These are phyloP conservation scores for Sarocladium oryzae DNA, from an alignment of 2,329 filamentous ascomycete genomes.

Conservation along the genomic window DNA sequence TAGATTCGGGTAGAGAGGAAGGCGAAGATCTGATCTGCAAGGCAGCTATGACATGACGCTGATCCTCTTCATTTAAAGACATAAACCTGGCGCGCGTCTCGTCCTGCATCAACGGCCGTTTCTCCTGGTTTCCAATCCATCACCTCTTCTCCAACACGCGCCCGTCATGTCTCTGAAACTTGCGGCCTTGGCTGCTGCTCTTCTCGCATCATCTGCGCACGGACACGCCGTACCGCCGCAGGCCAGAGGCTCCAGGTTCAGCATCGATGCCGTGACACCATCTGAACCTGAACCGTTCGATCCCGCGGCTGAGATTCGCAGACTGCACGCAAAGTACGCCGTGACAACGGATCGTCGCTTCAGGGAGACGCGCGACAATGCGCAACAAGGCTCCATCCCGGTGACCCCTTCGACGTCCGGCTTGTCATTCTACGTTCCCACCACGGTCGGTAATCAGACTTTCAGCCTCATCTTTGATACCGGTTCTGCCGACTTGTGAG, in stretches of 20 bases:
- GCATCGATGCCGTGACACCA: not conserved
- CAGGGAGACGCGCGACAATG: not conserved
- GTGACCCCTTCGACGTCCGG: not conserved
- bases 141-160: not conserved
- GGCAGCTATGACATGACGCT: too few relatives aligned
- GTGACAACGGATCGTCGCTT: too few relatives aligned
- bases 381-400: not conserved
- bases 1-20: too few relatives aligned
- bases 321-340: not conserved
- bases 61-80: too few relatives aligned
- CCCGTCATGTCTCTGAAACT: not conserved
- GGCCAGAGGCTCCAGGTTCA: not conserved
- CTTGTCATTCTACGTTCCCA: not conserved
- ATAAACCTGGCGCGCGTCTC: too few relatives aligned
- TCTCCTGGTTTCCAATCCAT: too few relatives aligned
- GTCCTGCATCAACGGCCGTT: not conserved
- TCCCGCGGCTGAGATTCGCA: not conserved
- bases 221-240: not conserved
- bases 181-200: not conserved
- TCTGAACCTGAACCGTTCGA: not conserved
- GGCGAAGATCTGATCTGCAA: too few relatives aligned
- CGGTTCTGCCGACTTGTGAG: slow-evolving; percentile 30
- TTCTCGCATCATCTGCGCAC: not conserved
- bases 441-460: slow-evolving; percentile 24
- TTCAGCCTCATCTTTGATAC: slow-evolving; percentile 36